Percentiles rank a stretch among this genome's conserved stretches.
These are phyloP conservation scores for Trametes pubescens DNA, from an alignment of 1,284 basidiomycete species.

Conservation along the genomic window DNA sequence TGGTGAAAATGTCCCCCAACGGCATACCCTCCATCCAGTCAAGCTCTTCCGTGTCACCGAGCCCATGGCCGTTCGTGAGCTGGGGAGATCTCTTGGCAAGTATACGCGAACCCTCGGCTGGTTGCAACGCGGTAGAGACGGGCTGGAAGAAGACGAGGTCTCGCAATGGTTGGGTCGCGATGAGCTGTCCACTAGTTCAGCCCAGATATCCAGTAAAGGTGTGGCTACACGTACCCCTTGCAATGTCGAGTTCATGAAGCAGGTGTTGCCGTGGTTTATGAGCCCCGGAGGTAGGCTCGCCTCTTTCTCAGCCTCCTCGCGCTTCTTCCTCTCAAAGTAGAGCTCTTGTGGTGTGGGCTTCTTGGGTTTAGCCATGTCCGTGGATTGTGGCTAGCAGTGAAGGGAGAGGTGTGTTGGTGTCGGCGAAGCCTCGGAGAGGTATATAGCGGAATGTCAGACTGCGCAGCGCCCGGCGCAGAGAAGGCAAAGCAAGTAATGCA, in stretches of 20 bases:
- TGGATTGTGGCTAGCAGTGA: not conserved
- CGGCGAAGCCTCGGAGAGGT: slow-evolving; percentile 6
- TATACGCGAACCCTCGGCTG: slow-evolving; percentile 49
- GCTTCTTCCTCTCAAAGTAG: slow-evolving; percentile 61
- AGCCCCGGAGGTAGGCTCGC: slow-evolving; percentile 78
- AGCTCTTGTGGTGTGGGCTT: slow-evolving; percentile 65
- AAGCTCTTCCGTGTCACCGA: slow-evolving; percentile 59
- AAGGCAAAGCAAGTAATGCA: slow-evolving; percentile 18
- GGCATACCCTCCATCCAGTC: slow-evolving; percentile 66
- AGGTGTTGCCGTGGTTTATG: slow-evolving; percentile 89
- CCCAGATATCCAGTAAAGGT: not conserved
- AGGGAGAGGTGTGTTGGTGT: not conserved
- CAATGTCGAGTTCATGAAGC: slow-evolving; percentile 92
- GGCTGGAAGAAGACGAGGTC: slow-evolving; percentile 66
- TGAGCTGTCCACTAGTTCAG: slow-evolving; percentile 51
- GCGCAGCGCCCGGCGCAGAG: slow-evolving; percentile 31
- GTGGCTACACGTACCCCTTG: slow-evolving; percentile 56
- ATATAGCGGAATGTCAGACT: slow-evolving; percentile 20
- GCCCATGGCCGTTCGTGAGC: slow-evolving; percentile 69
- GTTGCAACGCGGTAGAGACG: slow-evolving; percentile 50
- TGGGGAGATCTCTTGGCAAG: slow-evolving; percentile 64
- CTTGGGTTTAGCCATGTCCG: slow-evolving; percentile 65
- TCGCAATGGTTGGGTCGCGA: slow-evolving; percentile 69
- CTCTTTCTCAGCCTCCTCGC: slow-evolving; percentile 66
- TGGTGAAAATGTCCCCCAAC: slow-evolving; percentile 69